Evolutionary conservation across 768 basidiomycete species (phyloP), one percentile per base, ranked within the genome.

Genomic region (Suillus cothurnatus): DNA sequence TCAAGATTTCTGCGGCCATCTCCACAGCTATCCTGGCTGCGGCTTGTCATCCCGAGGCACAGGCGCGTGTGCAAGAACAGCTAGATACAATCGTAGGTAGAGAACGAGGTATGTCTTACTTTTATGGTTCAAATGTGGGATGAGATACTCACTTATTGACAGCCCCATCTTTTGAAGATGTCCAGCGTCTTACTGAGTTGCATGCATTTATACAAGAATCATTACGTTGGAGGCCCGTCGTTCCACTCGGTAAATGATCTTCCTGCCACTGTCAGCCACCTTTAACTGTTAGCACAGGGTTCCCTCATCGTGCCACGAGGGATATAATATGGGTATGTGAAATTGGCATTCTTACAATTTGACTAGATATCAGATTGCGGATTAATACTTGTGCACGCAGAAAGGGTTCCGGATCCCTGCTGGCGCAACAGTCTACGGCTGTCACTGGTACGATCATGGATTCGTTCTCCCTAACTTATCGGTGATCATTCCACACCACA

Each of bases 261-360:
- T 21, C 23, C 38, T 32, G 23, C 9, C n/a, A 31, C 3, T 65
- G n/a, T 28, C 9, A 41, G 9, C 5, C n/a, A 19, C 26, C 3
- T 34, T 17, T 26, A 34, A 62, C 39, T 23, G 5, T 26, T 31
- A 6, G 43, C 3, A 19, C 14, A 64, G 63, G 87, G 0, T 86
- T 88, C 59, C 79, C 85, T 1, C 88, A 90, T 67, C 81, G 82
- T 49, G 82, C 87, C 1, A 89, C 85, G 1, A 82, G 82, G 62
- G 87, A 89, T 63, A 81, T 90, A 55, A 70, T 84, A 26, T 89
- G 85, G 83, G 85, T 85, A 19, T 8, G 63, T 64, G 17, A 26
- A 41, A 43, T 14, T 9, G 21, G 1, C 12, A 15, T 19, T 62
- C 8, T 58, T 49, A 21, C 8, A 47, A 7, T 38, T 34, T 15